phyloP scores from a whole-genome alignment of 495 filamentous ascomycete genomes.

The Chlorociboria aeruginascens region DNA sequence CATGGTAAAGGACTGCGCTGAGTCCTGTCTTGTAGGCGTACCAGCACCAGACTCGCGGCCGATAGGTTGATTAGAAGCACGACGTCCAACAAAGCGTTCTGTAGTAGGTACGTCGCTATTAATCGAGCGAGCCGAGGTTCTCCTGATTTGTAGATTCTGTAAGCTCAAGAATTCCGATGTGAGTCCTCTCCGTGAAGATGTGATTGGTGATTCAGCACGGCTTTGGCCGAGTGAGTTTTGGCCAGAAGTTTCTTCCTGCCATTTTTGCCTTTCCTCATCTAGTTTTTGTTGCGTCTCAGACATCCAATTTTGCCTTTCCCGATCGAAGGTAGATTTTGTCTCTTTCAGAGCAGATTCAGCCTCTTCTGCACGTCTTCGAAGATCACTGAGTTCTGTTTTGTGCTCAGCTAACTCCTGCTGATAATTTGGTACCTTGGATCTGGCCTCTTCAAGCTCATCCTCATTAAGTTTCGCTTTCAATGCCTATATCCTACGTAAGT shows the following conservation, averaged over 20 bases:
- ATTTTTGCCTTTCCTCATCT: slow-evolving; percentile 65
- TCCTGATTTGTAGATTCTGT: slow-evolving; percentile 16
- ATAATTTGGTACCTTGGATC: slow-evolving; percentile 49
- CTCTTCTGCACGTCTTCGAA: slow-evolving; percentile 52
- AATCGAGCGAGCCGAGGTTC: slow-evolving; percentile 16
- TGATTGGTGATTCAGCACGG: slow-evolving; percentile 35
- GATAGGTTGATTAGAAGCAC: slow-evolving; percentile 9
- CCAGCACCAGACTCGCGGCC: slow-evolving; percentile 9
- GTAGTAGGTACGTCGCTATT: slow-evolving; percentile 12
- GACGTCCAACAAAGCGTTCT: slow-evolving; percentile 5
- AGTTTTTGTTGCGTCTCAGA: slow-evolving; percentile 46
- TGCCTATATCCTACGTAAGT: slow-evolving; percentile 36
- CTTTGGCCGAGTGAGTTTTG: slow-evolving; percentile 11
- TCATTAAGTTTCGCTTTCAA: slow-evolving; percentile 64
- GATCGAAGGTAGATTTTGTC: slow-evolving; percentile 49
- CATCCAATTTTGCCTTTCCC: slow-evolving; percentile 58
- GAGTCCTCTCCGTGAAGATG: slow-evolving; percentile 29
- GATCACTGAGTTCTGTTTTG: slow-evolving; percentile 47
- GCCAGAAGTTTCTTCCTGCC: slow-evolving; percentile 46
- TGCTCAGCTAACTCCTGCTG: slow-evolving; percentile 41
- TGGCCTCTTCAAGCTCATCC: slow-evolving; percentile 67
- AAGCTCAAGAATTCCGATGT: slow-evolving; percentile 18
- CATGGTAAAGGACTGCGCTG: slow-evolving; percentile 7
- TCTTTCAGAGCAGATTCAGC: slow-evolving; percentile 49
- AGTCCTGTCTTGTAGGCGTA: slow-evolving; percentile 18